Evolutionary conservation across 148 eudicot species (phyloP).

Genomic region (Polygonum maritimum): DNA sequence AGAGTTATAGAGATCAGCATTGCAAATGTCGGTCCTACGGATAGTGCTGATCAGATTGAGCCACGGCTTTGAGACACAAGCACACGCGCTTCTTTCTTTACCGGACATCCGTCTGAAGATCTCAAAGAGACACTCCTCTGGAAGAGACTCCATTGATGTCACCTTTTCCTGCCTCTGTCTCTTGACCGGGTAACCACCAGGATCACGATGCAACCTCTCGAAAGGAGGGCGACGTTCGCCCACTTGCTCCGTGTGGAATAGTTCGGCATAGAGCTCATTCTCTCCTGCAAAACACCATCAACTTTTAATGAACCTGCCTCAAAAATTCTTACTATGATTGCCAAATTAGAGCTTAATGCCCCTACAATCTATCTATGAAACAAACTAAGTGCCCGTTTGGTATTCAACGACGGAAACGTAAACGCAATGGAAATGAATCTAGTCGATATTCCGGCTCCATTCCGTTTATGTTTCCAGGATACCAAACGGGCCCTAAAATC

Average conservation of each 20-base stretch:
- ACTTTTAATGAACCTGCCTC: background rate
- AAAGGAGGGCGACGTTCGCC: conserved; percentile 32
- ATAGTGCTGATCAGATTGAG: conserved; percentile 50
- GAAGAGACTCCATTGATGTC: conserved; percentile 59
- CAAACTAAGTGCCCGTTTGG: background rate
- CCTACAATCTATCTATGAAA: background rate
- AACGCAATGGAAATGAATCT: too few relatives aligned
- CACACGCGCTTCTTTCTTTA: conserved; percentile 53
- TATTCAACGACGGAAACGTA: too few relatives aligned
- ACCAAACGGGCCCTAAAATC: too few relatives aligned
- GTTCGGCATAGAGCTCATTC: conserved; percentile 37
- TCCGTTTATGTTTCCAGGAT: too few relatives aligned
- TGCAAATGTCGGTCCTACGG: conserved; percentile 37
- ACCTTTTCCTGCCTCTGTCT: conserved; percentile 22
- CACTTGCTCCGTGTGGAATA: background rate
- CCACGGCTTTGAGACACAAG: conserved; percentile 93
- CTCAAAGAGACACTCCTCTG: conserved; percentile 86
- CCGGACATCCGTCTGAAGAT: conserved; percentile 66
- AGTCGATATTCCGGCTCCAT: too few relatives aligned
- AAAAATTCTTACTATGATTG: background rate
- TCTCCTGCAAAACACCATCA: conserved; percentile 41
- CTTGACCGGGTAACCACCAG: conserved; percentile 21
- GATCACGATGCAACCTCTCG: conserved; percentile 35
- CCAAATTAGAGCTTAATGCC: background rate
- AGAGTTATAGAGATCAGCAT: conserved; percentile 16